These are phyloP conservation scores for Schwanniomyces vanrijiae DNA, from an alignment of 805 yeast species.

Conservation along the genomic window DNA sequence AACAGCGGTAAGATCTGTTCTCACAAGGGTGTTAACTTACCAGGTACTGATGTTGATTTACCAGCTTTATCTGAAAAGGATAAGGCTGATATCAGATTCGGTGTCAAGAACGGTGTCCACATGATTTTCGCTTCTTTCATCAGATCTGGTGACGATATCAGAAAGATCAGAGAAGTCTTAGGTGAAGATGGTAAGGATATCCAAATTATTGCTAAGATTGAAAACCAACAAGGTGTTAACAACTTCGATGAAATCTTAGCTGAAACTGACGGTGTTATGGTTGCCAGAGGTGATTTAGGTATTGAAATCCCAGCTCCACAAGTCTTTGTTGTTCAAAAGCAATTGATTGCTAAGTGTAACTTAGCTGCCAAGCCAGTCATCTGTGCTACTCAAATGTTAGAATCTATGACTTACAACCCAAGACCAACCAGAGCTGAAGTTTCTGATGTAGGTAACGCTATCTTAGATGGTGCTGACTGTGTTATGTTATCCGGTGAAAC, in stretches of 20 bases:
- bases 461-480: slow-evolving; percentile 99
- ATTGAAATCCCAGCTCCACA: slow-evolving; percentile 99
- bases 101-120: slow-evolving; percentile 96
- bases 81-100: slow-evolving; percentile 85
- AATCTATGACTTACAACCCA: slow-evolving; percentile 99
- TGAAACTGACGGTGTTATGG: slow-evolving; percentile 99
- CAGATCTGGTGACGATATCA: slow-evolving; percentile 89
- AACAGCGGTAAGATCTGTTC: slow-evolving; percentile 95
- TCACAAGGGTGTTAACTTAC: slow-evolving; percentile 98
- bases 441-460: slow-evolving; percentile 98
- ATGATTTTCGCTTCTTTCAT: slow-evolving; percentile 98
- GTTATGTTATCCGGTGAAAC: slow-evolving; percentile 99
- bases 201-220: slow-evolving; percentile 96
- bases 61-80: slow-evolving; percentile 98
- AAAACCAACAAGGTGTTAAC: slow-evolving; percentile 99
- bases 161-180: slow-evolving; percentile 86
- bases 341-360: slow-evolving; percentile 98
- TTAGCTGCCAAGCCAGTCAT: slow-evolving; percentile 99
- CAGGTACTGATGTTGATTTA: slow-evolving; percentile 97
- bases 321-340: slow-evolving; percentile 98
- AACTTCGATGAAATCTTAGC: slow-evolving; percentile 94
- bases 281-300: slow-evolving; percentile 99
- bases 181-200: slow-evolving; percentile 97
- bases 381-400: slow-evolving; percentile 99
- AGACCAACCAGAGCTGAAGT: slow-evolving; percentile 99